Evolutionary conservation across 2,329 filamentous ascomycete genomes (phyloP), one percentile per base, ranked within the genome.

Genomic region (Cladophialophora carrionii): DNA sequence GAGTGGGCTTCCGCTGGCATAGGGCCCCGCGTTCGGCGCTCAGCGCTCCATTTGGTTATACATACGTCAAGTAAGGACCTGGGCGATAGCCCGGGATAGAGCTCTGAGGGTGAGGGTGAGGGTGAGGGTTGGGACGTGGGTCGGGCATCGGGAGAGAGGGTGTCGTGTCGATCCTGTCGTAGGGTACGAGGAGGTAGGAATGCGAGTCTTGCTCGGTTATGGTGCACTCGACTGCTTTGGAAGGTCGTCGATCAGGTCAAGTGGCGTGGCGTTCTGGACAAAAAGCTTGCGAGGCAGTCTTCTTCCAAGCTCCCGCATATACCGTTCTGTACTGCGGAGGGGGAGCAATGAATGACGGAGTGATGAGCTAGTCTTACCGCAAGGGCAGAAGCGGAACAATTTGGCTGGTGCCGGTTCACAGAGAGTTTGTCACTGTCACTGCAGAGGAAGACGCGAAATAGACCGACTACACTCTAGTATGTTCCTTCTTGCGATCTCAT

Each of bases 1-100:
- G 26, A 29, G 26, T 29, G 26, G 26, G 26, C 26, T 29, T 29
- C 26, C 26, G 6, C 3, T 29, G 26, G 26, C 26, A n/a, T n/a
- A n/a, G n/a, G n/a, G n/a, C n/a, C n/a, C n/a, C n/a, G n/a, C n/a
- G n/a, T n/a, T n/a, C n/a, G n/a, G n/a, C 8, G 34, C 34, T 17
- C 34, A 17, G 2, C 17, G 34, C 34, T 17, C 31, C n/a, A 57
- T 29, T 12, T 12, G 17, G 29, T 26, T 17, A 9, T 41, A 67
- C 64, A 6, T 43, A 69, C 67, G 49, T 65, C 14, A 69, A 56
- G 43, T 63, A 62, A 14, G 67, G 67, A 3, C 51, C 46, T 2
- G 67, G 67, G 10, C 67, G 67, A 46, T 69, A 69, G 22, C 67
- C 67, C 14, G 67, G 67, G 57, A 68, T 68, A 20, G 67, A 68